Base-by-base conservation (phyloP, 2,329 filamentous ascomycete species). In the Apiospora arundinis region DNA sequence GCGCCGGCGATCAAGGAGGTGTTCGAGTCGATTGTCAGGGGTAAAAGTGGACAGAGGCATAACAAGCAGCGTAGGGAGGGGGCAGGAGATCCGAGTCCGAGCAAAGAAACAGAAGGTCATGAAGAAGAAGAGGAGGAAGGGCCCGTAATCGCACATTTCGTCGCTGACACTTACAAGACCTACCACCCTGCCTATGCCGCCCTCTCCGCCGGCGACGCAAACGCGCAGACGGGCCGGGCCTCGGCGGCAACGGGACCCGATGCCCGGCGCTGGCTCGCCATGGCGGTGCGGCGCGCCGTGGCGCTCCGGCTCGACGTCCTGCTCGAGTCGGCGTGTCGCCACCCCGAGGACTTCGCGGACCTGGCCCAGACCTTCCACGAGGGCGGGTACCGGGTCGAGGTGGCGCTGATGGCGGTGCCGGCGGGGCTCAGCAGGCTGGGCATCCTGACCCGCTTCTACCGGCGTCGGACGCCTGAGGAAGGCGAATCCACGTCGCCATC, bases 151-250 rank as follows among this genome's bases (percentile, higher is more conserved):
- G 81, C 80, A 23, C 85, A 87, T 78, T 81, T 87, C 73, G 83
- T 86, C 70, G 84, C 85, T 70, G 85, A 86, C 80, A 83, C 83
- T 28, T 86, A 85, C 82, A 87, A 87, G 75, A 81, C 82, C 4
- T 83, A 85, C 78, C 85, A 87, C 76, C 85, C 85, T 0, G 72
- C 78, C 23, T 85, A 85, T 76, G 42, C 73, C 18, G n/a, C 69
- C 2, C 78, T 84, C 37, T 73, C 82, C 6, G 73, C 77, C 14
- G 52, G 16, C 2, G 52, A 37, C 18, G 49, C 23, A 28, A 18
- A 56, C 14, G 70, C 74, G 0, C 72, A 72, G 12, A 80, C 82
- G 4, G 72, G 77, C 2, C 77, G 83, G 23, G 83, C 85, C 2
- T 82, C 81, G 3, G 75, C 80, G 0, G 83, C 83, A 6, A 81